phyloP scores from a whole-genome alignment of 257 asterid species.

The Coffea canephora region DNA sequence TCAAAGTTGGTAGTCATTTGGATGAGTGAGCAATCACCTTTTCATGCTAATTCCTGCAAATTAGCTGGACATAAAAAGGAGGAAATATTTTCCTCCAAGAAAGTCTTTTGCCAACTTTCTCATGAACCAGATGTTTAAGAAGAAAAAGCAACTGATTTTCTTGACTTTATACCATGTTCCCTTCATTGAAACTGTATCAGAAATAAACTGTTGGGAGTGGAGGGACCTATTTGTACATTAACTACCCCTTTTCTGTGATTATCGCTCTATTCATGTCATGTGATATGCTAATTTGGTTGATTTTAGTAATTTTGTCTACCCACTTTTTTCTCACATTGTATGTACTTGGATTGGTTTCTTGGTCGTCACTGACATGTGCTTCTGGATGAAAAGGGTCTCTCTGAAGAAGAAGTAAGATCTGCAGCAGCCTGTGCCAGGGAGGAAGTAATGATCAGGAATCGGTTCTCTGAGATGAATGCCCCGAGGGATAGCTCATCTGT shows the following conservation, averaged over 20 bases:
- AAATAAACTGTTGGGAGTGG: neutral
- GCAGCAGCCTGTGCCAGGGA: conserved; percentile 99
- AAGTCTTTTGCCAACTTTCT: neutral
- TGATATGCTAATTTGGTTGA: neutral
- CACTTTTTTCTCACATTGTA: neutral
- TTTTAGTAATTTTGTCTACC: neutral
- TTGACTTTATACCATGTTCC: neutral
- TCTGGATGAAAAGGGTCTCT: conserved; percentile 71
- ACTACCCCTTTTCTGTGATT: neutral
- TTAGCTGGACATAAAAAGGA: too few species aligned
- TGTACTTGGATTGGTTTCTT: conserved; percentile 10
- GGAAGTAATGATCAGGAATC: conserved; percentile 95
- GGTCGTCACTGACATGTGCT: conserved; percentile 22
- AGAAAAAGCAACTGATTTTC: neutral
- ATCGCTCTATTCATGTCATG: neutral
- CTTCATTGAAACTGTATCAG: neutral
- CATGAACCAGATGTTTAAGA: neutral
- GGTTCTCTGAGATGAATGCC: conserved; percentile 98
- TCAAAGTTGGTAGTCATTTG: neutral
- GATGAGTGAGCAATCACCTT: too few species aligned
- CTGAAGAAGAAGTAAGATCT: conserved; percentile 97
- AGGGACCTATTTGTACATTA: neutral
- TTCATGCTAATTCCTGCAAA: neutral
- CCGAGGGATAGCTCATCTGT: conserved; percentile 85
- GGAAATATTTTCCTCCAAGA: neutral